Base-by-base conservation (phyloP, 2,329 filamentous ascomycete genomes). In the Colletotrichum cereale region DNA sequence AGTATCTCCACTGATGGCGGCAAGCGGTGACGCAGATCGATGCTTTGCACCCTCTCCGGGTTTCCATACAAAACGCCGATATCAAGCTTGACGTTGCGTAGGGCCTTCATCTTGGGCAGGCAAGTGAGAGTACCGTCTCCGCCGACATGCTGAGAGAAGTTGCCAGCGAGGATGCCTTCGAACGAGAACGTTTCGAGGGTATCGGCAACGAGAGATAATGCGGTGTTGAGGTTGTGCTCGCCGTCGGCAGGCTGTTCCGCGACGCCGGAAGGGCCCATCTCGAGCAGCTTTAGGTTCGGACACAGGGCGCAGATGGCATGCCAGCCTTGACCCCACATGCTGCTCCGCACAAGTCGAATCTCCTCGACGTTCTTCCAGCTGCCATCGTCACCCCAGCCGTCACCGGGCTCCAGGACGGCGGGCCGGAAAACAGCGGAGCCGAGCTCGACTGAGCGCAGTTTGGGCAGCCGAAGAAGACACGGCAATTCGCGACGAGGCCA, bases 301-400 rank as follows among this genome's bases (percentile, higher is more conserved):
- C 70, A 72, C 31, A 72, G 36, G 10, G 70, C 66, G 67, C 70
- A 72, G 44, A 72, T 65, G 56, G 70, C 62, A 31, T 72, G 70
- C 70, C 70, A 72, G 4, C 70, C 70, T 16, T 61, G 56, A 6
- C 70, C 70, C 70, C 70, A 72, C 70, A 72, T 72, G 61, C 67
- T 71, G 38, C 70, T 72, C 31, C 70, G 60, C 7, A 66, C 55
- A n/a, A 72, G 66, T 5, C 70, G 67, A 21, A 72, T 62, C 56
- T 72, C 70, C 50, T 72, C 70, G 18, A 72, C 70, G 31, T 71
- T 70, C 61, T 71, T 72, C 70, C 70, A 72, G 48, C 70, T 72
- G 2, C 70, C 70, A 3, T 70, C 70, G 36, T 72, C 70, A 12
- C 70, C 70, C 70, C 70, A 72, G 57, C 70, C 70, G 14, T 72